phyloP scores from a whole-genome alignment of 1,139 yeast genomes.

The Meyerozyma sp. region DNA sequence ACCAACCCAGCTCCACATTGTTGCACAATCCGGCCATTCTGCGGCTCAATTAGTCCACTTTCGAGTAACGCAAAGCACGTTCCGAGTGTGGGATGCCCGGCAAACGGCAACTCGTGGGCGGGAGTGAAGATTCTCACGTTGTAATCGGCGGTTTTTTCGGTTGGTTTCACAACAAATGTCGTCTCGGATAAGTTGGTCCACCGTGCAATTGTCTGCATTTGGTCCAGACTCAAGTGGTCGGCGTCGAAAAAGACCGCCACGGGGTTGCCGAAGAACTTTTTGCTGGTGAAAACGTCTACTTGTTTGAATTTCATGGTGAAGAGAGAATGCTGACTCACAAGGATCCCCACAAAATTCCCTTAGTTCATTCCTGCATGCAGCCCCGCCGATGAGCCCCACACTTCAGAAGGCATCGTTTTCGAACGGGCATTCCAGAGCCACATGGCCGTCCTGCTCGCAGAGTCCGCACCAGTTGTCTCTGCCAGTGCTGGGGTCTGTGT shows the following conservation, averaged over 20 bases:
- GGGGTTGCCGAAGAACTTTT: slow-evolving; percentile 46
- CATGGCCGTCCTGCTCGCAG: slow-evolving; percentile 88
- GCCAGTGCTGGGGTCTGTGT: slow-evolving; percentile 69
- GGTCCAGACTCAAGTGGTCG: slow-evolving; percentile 22
- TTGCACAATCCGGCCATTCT: slow-evolving; percentile 27
- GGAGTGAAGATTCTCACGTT: slow-evolving; percentile 46
- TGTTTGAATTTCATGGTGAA: slow-evolving; percentile 26
- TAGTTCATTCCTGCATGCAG: not conserved
- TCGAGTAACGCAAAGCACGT: slow-evolving; percentile 40
- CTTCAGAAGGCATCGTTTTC: slow-evolving; percentile 54
- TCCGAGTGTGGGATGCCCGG: slow-evolving; percentile 59
- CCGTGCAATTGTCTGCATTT: slow-evolving; percentile 42
- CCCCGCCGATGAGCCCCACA: not conserved
- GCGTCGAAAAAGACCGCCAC: slow-evolving; percentile 46
- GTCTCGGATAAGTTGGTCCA: slow-evolving; percentile 60
- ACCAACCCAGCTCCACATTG: slow-evolving; percentile 43
- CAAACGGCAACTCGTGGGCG: slow-evolving; percentile 45
- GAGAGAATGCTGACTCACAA: not conserved
- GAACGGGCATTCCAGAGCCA: slow-evolving; percentile 80
- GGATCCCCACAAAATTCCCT: not conserved
- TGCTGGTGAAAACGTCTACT: slow-evolving; percentile 46
- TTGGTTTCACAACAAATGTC: slow-evolving; percentile 40
- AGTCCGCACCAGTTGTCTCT: slow-evolving; percentile 83
- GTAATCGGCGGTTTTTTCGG: slow-evolving; percentile 33
- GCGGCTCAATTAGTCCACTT: slow-evolving; percentile 18